Conservation (phyloP, 2,329 filamentous ascomycete species). For the Diaporthe sp. region DNA sequence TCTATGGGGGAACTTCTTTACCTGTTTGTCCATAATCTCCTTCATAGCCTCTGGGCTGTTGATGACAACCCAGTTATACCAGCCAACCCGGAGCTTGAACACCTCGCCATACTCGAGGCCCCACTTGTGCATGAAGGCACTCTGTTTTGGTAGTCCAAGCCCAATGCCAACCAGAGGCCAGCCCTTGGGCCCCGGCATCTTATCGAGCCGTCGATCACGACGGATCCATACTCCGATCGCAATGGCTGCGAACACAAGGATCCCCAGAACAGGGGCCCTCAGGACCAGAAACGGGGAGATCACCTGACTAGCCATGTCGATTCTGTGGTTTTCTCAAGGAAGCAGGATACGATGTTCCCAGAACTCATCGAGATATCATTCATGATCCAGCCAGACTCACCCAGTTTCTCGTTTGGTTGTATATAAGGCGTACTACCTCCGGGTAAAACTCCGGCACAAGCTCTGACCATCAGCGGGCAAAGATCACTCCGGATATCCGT, state of each 20-base stretch:
- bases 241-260: constrained; percentile 3
- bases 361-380: neutral
- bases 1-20: neutral
- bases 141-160: constrained; percentile 12
- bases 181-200: constrained; percentile 14
- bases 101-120: constrained; percentile 59
- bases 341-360: neutral
- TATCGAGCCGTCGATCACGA: constrained; percentile 26
- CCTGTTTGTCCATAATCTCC: constrained; percentile 57
- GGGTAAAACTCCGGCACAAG: neutral
- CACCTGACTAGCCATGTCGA: constrained; percentile 11
- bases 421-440: constrained; percentile 9
- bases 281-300: neutral
- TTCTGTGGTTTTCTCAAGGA: neutral
- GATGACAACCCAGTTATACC: constrained; percentile 60
- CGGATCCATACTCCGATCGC: constrained; percentile 19
- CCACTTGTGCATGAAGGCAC: constrained; percentile 47
- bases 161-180: constrained; percentile 30
- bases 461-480: neutral
- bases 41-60: constrained; percentile 58
- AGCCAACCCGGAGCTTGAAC: constrained; percentile 58
- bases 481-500: neutral
- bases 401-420: neutral
- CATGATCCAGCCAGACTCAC: neutral
- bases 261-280: neutral